These are phyloP conservation scores for Agapanthus africanus DNA, from an alignment of 106 monocot species.

Conservation along the genomic window DNA sequence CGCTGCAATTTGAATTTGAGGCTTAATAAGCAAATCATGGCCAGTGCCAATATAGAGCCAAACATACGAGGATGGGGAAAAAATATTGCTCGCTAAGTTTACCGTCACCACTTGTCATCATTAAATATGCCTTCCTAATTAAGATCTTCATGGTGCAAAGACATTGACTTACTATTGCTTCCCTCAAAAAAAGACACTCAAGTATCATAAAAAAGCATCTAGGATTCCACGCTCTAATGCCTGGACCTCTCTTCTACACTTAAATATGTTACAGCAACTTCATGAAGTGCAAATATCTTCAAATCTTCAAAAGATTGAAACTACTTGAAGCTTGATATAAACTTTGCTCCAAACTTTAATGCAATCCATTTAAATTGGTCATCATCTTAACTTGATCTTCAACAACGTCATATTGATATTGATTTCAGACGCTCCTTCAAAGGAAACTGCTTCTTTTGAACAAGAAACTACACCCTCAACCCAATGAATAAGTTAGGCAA, in stretches of 20 bases:
- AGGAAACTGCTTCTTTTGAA: conserved; percentile 47
- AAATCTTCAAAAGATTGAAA: conserved; percentile 36
- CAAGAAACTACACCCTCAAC: conserved; percentile 43
- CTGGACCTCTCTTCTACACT: conserved; percentile 40
- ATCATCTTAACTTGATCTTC: conserved; percentile 43
- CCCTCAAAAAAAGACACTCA: conserved; percentile 27
- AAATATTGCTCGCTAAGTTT: conserved; percentile 31
- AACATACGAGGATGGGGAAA: conserved; percentile 2
- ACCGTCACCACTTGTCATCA: conserved; percentile 28
- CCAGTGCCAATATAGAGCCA: not conserved
- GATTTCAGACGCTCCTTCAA: conserved; percentile 37
- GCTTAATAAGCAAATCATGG: not conserved
- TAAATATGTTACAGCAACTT: conserved; percentile 33
- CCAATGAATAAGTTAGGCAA: conserved; percentile 46
- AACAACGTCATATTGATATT: conserved; percentile 29
- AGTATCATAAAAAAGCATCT: conserved; percentile 28
- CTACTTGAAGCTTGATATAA: conserved; percentile 40
- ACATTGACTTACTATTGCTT: conserved; percentile 29
- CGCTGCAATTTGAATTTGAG: conserved; percentile 30
- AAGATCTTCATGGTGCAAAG: conserved; percentile 30
- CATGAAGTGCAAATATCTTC: conserved; percentile 33
- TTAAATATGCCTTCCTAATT: conserved; percentile 41
- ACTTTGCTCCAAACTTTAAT: conserved; percentile 51
- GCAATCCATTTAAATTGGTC: conserved; percentile 37
- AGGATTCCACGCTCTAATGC: conserved; percentile 22